Percentiles rank a stretch among this genome's conserved stretches.
Conservation (phyloP, 805 yeast genomes). For the Helenozyma rhizophorensis region DNA sequence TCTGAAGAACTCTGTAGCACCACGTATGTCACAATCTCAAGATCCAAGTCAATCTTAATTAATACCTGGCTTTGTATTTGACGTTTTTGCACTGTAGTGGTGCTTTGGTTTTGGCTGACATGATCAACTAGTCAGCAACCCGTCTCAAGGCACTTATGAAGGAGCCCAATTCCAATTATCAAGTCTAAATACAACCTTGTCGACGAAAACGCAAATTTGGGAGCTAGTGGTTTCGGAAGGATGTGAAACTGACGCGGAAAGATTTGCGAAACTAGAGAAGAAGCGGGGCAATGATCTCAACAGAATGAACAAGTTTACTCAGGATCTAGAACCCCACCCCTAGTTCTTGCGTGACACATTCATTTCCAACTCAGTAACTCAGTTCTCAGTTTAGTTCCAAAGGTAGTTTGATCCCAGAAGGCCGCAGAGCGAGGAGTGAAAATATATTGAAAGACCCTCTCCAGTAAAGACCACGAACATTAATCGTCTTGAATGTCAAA, state of each 20-base stretch:
- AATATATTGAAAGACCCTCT: no score
- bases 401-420: no score
- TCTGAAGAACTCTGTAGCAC: slow-evolving; percentile 25
- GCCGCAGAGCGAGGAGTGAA: no score
- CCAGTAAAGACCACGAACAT: no score
- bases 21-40: slow-evolving; percentile 40
- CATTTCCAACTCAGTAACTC: no score
- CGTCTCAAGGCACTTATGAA: slow-evolving; percentile 32
- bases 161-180: slow-evolving; percentile 25
- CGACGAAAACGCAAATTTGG: slow-evolving; percentile 2
- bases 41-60: slow-evolving; percentile 42
- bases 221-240: slow-evolving; percentile 6
- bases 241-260: slow-evolving; percentile 12
- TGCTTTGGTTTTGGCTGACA: slow-evolving; percentile 50
- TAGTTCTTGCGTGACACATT: no score
- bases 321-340: slow-evolving; percentile 20
- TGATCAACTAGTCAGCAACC: slow-evolving; percentile 40
- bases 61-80: slow-evolving; percentile 49
- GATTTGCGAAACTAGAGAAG: slow-evolving; percentile 22
- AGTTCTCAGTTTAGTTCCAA: no score
- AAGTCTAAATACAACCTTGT: slow-evolving; percentile 13
- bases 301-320: slow-evolving; percentile 29
- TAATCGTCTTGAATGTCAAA: no score
- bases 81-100: slow-evolving; percentile 46
- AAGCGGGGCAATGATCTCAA: slow-evolving; percentile 31